A percentile compares a stretch with the other conserved stretches of the same genome.
Evolutionary conservation across 192 early-diverging fungal genomes (phyloP).

Genomic region (Coemansia sp.): DNA sequence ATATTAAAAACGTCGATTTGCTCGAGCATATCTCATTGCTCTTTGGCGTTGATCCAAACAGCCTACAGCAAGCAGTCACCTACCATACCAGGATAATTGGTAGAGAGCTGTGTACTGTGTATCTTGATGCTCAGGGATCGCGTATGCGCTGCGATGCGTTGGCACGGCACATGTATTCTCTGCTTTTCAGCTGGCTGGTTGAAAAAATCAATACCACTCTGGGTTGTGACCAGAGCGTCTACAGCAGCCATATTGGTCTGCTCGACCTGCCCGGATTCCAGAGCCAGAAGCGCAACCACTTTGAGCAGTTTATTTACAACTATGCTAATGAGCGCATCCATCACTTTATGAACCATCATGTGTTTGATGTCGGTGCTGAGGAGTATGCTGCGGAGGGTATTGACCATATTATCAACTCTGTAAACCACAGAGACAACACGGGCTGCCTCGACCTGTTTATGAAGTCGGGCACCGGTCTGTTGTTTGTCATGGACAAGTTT

Average conservation of each 20-base stretch:
- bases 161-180: conserved; percentile 73
- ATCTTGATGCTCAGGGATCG: conserved; percentile 73
- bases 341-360: conserved; percentile 64
- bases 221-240: conserved; percentile 58
- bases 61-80: conserved; percentile 77
- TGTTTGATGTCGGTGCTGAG: conserved; percentile 67
- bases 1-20: conserved; percentile 73
- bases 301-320: conserved; percentile 71
- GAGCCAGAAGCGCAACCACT: conserved; percentile 51
- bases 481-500: conserved; percentile 72
- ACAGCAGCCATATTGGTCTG: conserved; percentile 79
- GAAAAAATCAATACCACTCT: conserved; percentile 78
- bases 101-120: conserved; percentile 77
- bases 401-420: conserved; percentile 51
- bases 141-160: conserved; percentile 66
- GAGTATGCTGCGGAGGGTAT: conserved; percentile 66
- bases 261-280: conserved; percentile 86
- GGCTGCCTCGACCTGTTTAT: conserved; percentile 74
- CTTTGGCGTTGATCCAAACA: conserved; percentile 74
- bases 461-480: conserved; percentile 66
- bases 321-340: conserved; percentile 88
- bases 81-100: conserved; percentile 84
- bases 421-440: conserved; percentile 63
- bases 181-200: conserved; percentile 79
- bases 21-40: conserved; percentile 82